Base-by-base conservation (phyloP, 2,329 filamentous ascomycete genomes). In the Sphaerulina vaccinii region DNA sequence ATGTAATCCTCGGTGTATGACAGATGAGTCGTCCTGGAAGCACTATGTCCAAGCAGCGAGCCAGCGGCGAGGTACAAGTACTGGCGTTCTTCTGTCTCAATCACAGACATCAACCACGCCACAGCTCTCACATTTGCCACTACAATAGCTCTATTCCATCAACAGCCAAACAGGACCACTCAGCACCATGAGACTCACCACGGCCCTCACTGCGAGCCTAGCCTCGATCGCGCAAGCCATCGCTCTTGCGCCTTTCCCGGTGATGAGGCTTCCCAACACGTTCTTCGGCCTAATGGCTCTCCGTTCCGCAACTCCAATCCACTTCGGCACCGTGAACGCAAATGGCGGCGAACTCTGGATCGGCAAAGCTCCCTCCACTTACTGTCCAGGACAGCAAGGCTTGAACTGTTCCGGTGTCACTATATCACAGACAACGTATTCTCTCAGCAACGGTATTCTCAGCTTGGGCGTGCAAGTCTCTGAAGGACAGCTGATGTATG, bases 401-500 rank as follows among this genome's bases (percentile, higher is more conserved):
- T 29, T 50, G 2, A 57, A 21, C 23, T 59, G 40, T 29, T 42
- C 52, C 5, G 22, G 36, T 2, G 43, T 37, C 7, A 57, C 45
- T 33, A 53, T 41, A 32, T 45, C 49, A 57, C 61, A 54, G n/a
- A 54, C 49, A 23, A 52, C 46, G 37, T 54, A 44, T 16, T 16
- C 37, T 5, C n/a, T 48, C 8, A 49, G 51, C 5, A 51, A 49
- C 9, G 42, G 60, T 9, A 36, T 42, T 15, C 32, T 62, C 50
- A 36, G 43, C 16, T 51, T 68, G 49, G 60, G 55, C 7, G 60
- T 62, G 32, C 44, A 54, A 23, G 66, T 68, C 5, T 60, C 60
- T 3, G 65, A 63, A 8, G 65, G 65, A 35, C 65, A 68, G 54
- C 57, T 59, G 49, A 55, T 65, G 58, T 67, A 61, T 55, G 56